These are phyloP conservation scores for Proliferodiscus dingleyae DNA, from an alignment of 2,329 filamentous ascomycete species.

Conservation along the genomic window DNA sequence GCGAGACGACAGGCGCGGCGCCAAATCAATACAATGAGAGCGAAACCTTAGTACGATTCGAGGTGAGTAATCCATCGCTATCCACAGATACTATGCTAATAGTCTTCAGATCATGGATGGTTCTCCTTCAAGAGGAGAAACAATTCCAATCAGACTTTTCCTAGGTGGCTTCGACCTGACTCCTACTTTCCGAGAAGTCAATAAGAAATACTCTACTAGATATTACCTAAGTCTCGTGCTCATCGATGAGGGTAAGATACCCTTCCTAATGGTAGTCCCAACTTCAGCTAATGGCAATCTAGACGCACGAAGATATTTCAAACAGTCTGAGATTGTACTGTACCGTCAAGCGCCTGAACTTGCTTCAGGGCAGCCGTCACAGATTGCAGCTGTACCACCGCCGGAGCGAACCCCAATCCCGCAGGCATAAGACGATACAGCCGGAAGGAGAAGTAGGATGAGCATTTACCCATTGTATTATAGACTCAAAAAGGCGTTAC, in stretches of 20 bases:
- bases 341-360: conserved; percentile 73
- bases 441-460: conserved; percentile 2
- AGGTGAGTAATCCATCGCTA: conserved; percentile 64
- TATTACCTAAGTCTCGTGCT: conserved; percentile 96
- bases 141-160: conserved; percentile 95
- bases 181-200: conserved; percentile 97
- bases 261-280: conserved; percentile 2
- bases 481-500: conserved; percentile 16
- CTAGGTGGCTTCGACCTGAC: conserved; percentile 96
- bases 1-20: conserved; percentile 92
- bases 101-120: conserved; percentile 47
- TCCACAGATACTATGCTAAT: not conserved
- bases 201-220: conserved; percentile 98
- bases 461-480: conserved; percentile 20
- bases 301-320: conserved; percentile 97
- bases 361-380: conserved; percentile 33
- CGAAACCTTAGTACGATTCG: conserved; percentile 94
- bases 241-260: conserved; percentile 75
- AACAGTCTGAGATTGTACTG: conserved; percentile 97
- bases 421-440: conserved; percentile 10
- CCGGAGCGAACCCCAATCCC: conserved; percentile 24
- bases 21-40: conserved; percentile 99
- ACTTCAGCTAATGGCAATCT: conserved; percentile 15
- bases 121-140: conserved; percentile 53
- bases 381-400: conserved; percentile 31